Base-by-base conservation (phyloP, 768 basidiomycete genomes). In the Mycena galopus region DNA sequence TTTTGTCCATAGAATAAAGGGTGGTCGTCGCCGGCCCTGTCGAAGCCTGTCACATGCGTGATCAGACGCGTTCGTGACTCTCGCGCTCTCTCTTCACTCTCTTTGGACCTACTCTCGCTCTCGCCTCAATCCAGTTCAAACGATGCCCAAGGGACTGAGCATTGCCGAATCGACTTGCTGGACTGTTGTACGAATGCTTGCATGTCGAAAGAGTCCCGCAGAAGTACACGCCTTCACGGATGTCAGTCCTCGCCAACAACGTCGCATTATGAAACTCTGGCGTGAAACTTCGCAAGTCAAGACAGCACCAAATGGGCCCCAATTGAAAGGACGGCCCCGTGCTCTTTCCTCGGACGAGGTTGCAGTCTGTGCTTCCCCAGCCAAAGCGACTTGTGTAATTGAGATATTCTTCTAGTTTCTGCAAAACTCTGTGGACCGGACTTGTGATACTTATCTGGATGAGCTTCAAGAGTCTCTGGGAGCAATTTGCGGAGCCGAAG, bases 391-490 rank as follows among this genome's bases (percentile, higher is more conserved):
- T 14, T 3, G 5, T 37, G n/a, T 29, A 51, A 16, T 37, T 42
- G 2, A n/a, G 55, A 4, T 10, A 21, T 53, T 29, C 16, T 51
- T 12, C 1, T 9, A 68, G 47, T 61, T 68, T 42, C 10, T 68
- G 4, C 59, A 68, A 23, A 37, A 50, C 2, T 1, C 50, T 33
- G 27, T 68, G 17, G 67, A 68, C 25, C 2, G 23, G 6, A 60
- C 57, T 17, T 67, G 67, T 29, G 71, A 76, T 33, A 55, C 55
- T 2, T 74, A 74, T 57, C 73, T 76, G 23, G 65, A 72, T 32
- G 73, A 76, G 25, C 21, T 76, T 23, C 63, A 67, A 21, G 67
- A 70, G 30, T 30, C 44, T 12, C 68, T 76, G 4, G 44, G 44
- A 1, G 57, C 44, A 5, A 51, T 44, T 27, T 66, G 67, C n/a